Percentiles rank a stretch among this genome's conserved stretches.
Conservation (phyloP, 176 grass and related monocot species). For the Cenchrus americanus region DNA sequence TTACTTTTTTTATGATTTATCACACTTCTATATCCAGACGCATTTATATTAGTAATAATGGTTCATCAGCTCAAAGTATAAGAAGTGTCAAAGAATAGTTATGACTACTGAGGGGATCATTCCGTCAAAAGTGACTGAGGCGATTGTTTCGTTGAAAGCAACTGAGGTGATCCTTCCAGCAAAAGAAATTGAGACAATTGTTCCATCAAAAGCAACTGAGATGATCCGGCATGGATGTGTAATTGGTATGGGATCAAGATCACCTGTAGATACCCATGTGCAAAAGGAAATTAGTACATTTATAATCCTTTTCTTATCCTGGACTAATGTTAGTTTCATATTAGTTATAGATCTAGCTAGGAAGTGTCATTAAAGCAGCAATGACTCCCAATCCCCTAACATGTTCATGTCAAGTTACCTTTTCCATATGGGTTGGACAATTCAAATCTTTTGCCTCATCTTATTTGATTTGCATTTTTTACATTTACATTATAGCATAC, state of each 20-base stretch:
- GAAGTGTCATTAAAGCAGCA: background rate
- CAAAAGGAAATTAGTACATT: constrained; percentile 61
- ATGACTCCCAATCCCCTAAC: background rate
- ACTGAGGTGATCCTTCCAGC: background rate
- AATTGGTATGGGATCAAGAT: constrained; percentile 54
- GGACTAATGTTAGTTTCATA: constrained; percentile 21
- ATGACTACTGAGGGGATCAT: constrained; percentile 33
- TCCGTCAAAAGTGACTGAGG: constrained; percentile 21
- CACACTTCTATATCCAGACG: background rate
- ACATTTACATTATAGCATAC: background rate
- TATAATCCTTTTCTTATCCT: constrained; percentile 40
- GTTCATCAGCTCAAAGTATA: constrained; percentile 66
- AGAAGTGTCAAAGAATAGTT: constrained; percentile 54
- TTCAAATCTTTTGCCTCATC: background rate
- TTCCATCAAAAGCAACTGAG: background rate
- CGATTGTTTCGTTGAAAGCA: background rate
- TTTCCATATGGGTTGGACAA: background rate
- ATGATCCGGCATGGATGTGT: constrained; percentile 37
- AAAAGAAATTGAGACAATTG: constrained; percentile 35
- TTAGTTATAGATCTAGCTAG: background rate
- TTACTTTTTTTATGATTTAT: constrained; percentile 31
- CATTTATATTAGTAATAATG: constrained; percentile 32
- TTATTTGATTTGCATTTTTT: background rate
- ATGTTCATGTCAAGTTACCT: background rate
- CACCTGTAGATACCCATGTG: constrained; percentile 53